Evolutionary conservation across 2,329 filamentous ascomycete genomes (phyloP).

Genomic region (Phaeomoniella chlamydospora): DNA sequence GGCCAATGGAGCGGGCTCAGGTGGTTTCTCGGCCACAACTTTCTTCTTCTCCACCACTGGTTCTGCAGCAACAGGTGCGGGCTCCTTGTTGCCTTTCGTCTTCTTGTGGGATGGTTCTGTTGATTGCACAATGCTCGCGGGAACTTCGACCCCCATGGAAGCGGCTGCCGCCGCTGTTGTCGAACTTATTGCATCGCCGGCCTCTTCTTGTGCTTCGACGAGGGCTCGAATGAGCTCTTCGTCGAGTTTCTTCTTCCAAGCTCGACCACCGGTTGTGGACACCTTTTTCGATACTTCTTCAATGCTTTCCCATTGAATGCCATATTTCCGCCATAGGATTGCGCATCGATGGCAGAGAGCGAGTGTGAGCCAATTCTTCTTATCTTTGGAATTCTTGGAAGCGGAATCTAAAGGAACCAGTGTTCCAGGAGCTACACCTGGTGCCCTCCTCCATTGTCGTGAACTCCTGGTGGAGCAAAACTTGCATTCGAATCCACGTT

Average conservation of each 20-base stretch:
- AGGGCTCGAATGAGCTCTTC: slow-evolving; percentile 55
- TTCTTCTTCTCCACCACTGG: slow-evolving; percentile 47
- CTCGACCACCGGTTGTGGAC: slow-evolving; percentile 60
- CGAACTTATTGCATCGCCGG: slow-evolving; percentile 25
- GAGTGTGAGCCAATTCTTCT: slow-evolving; percentile 57
- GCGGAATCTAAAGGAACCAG: slow-evolving; percentile 50
- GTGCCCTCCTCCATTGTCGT: slow-evolving; percentile 82
- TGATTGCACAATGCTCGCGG: slow-evolving; percentile 13
- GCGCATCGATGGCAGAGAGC: slow-evolving; percentile 85
- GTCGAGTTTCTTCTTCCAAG: slow-evolving; percentile 79
- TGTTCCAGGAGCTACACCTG: slow-evolving; percentile 57
- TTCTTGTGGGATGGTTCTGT: slow-evolving; percentile 47
- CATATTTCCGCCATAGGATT: slow-evolving; percentile 88
- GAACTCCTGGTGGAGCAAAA: slow-evolving; percentile 73
- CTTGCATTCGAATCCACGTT: slow-evolving; percentile 81
- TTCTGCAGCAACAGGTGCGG: slow-evolving; percentile 29
- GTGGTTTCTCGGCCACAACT: slow-evolving; percentile 39
- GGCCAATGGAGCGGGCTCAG: slow-evolving; percentile 44
- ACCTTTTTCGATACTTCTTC: slow-evolving; percentile 87
- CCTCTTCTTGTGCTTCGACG: slow-evolving; percentile 26
- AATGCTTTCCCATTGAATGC: slow-evolving; percentile 85
- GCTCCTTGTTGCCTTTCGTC: slow-evolving; percentile 37
- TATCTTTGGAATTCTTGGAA: slow-evolving; percentile 58
- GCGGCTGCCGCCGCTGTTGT: slow-evolving; percentile 27
- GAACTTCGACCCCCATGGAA: slow-evolving; percentile 24